Evolutionary conservation across 768 basidiomycete species (phyloP).

Genomic region (Phanerochaete carnosa): DNA sequence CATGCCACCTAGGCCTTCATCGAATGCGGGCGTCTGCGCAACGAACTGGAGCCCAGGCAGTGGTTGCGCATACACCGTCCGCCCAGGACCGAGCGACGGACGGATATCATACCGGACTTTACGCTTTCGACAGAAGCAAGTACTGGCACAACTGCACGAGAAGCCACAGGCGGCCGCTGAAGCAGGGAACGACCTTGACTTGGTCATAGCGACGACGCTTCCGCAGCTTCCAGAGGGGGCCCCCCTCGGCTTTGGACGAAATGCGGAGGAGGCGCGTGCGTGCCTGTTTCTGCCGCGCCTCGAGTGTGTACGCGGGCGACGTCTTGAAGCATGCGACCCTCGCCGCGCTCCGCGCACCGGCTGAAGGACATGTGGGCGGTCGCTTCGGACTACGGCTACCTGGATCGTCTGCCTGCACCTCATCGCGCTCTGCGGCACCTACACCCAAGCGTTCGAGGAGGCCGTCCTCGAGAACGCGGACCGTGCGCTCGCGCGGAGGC

Average conservation of each 20-base stretch:
- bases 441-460: background rate
- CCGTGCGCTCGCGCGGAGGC: background rate
- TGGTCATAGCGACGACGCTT: background rate
- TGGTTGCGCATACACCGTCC: background rate
- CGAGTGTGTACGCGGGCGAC: background rate
- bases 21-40: background rate
- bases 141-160: background rate
- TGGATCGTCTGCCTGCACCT: background rate
- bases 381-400: background rate
- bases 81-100: background rate
- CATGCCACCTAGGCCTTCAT: background rate
- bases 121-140: background rate
- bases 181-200: background rate
- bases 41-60: background rate
- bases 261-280: background rate
- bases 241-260: background rate
- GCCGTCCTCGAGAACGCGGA: background rate
- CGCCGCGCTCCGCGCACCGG: background rate
- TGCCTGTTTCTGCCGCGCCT: background rate
- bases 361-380: background rate
- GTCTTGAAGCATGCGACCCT: background rate
- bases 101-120: background rate
- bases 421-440: background rate
- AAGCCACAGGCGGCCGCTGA: background rate
- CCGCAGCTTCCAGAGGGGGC: background rate